A percentile compares a stretch with the other conserved stretches of the same genome.
Evolutionary conservation across 306 rosid species (phyloP).

Genomic region (Pachyrhizus erosus): DNA sequence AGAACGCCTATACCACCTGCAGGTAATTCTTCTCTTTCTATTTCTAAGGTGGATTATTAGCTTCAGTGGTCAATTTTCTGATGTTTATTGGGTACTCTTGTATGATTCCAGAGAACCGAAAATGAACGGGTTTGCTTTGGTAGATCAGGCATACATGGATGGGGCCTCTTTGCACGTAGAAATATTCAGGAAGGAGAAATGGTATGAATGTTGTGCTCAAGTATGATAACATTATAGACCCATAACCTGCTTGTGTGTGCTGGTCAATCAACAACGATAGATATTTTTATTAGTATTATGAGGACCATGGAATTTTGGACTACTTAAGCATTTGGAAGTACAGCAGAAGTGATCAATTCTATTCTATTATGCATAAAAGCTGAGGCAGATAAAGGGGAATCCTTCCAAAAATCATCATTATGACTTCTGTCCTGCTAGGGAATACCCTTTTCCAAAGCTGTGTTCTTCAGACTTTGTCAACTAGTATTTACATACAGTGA

Average conservation of each 20-base stretch:
- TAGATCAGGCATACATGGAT: conserved; percentile 99
- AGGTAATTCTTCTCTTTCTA: conserved; percentile 61
- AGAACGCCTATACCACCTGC: conserved; percentile 88
- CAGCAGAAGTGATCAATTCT: background rate
- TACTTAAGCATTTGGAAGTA: background rate
- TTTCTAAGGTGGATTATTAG: conserved; percentile 25
- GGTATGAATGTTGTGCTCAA: conserved; percentile 57
- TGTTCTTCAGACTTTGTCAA: background rate
- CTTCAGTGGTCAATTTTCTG: conserved; percentile 42
- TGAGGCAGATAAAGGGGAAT: background rate
- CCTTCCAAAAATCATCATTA: background rate
- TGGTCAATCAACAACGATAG: conserved; percentile 7
- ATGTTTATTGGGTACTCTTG: conserved; percentile 37
- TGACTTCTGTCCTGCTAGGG: conserved; percentile 7
- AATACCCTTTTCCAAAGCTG: conserved; percentile 11
- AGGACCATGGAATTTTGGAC: conserved; percentile 30
- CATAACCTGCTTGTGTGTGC: conserved; percentile 10
- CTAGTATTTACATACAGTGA: background rate
- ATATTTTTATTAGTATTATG: conserved; percentile 1
- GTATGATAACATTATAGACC: background rate
- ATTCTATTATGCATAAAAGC: conserved; percentile 11
- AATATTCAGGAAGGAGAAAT: conserved; percentile 98
- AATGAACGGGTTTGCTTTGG: conserved; percentile 93
- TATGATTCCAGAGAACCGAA: conserved; percentile 83
- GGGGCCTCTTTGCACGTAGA: conserved; percentile 98